A percentile compares a stretch with the other conserved stretches of the same genome.
phyloP scores from a whole-genome alignment of 768 basidiomycete genomes.

The Auriscalpium microsporum region DNA sequence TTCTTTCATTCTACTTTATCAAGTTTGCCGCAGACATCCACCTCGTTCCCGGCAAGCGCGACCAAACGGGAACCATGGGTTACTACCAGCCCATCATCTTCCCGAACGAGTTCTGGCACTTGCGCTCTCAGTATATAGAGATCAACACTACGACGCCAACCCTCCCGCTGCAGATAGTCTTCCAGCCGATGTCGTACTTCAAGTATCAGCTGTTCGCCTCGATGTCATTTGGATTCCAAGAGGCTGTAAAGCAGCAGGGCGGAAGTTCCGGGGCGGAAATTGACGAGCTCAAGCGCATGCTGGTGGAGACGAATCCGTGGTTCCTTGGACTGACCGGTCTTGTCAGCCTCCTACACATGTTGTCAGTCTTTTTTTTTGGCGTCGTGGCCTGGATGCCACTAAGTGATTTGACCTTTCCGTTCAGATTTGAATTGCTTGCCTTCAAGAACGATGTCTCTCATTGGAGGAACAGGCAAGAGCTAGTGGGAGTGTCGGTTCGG shows the following conservation, averaged over 20 bases:
- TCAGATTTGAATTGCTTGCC: slow-evolving; percentile 89
- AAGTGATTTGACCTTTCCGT: slow-evolving; percentile 8
- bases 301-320: slow-evolving; percentile 83
- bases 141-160: slow-evolving; percentile 76
- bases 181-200: slow-evolving; percentile 78
- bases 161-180: slow-evolving; percentile 73
- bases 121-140: slow-evolving; percentile 72
- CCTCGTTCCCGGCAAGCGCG: slow-evolving; percentile 50
- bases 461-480: slow-evolving; percentile 91
- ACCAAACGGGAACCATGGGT: slow-evolving; percentile 55
- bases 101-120: slow-evolving; percentile 93
- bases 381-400: slow-evolving; percentile 1
- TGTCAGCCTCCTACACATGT: slow-evolving; percentile 80
- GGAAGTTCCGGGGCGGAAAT: slow-evolving; percentile 58
- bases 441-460: slow-evolving; percentile 94
- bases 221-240: slow-evolving; percentile 81
- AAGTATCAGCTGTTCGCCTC: slow-evolving; percentile 85
- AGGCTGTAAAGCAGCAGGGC: slow-evolving; percentile 73
- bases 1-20: slow-evolving; percentile 9
- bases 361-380: slow-evolving; percentile 42
- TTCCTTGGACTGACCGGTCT: slow-evolving; percentile 76
- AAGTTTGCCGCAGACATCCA: slow-evolving; percentile 43
- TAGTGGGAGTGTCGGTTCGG: slow-evolving; percentile 93
- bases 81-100: slow-evolving; percentile 85
- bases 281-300: slow-evolving; percentile 93